phyloP scores from a whole-genome alignment of 768 basidiomycete genomes.

The Kwoniella sp. region DNA sequence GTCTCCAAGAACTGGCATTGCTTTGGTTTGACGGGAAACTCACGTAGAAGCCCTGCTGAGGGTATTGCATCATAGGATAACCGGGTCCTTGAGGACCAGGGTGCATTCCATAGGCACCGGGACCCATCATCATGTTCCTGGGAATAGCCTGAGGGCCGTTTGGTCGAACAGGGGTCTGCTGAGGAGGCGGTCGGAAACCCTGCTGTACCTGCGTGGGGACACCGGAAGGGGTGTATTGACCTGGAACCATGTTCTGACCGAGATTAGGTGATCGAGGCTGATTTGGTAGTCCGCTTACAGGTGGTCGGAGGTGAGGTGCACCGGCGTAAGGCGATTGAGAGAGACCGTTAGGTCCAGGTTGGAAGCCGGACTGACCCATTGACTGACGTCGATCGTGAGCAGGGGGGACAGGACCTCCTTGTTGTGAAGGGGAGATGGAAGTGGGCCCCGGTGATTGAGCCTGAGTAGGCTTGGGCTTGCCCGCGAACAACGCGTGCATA shows the following conservation, averaged over 20 bases:
- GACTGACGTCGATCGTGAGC: slow-evolving; percentile 34
- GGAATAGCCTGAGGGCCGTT: slow-evolving; percentile 34
- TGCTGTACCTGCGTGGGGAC: slow-evolving; percentile 37
- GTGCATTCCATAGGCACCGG: slow-evolving; percentile 35
- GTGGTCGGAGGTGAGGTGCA: slow-evolving; percentile 32
- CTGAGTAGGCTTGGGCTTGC: slow-evolving; percentile 30
- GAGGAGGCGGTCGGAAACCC: slow-evolving; percentile 36
- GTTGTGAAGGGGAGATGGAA: slow-evolving; percentile 24
- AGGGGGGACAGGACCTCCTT: slow-evolving; percentile 15
- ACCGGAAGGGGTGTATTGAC: slow-evolving; percentile 30
- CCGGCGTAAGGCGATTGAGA: slow-evolving; percentile 18
- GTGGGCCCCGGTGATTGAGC: slow-evolving; percentile 15
- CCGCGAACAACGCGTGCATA: slow-evolving; percentile 58
- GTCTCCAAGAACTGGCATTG: neutral
- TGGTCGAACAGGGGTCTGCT: slow-evolving; percentile 28
- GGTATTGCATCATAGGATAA: slow-evolving; percentile 41
- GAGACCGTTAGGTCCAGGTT: slow-evolving; percentile 24
- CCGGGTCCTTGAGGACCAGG: slow-evolving; percentile 31
- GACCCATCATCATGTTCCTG: slow-evolving; percentile 33
- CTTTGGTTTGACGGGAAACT: slow-evolving; percentile 26
- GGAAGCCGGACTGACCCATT: slow-evolving; percentile 32
- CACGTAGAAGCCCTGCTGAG: slow-evolving; percentile 40
- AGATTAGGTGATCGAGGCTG: slow-evolving; percentile 41
- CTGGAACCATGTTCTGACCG: slow-evolving; percentile 30
- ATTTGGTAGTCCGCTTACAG: slow-evolving; percentile 25